Evolutionary conservation across 768 basidiomycete species (phyloP).

Genomic region (Roridomyces roridus): DNA sequence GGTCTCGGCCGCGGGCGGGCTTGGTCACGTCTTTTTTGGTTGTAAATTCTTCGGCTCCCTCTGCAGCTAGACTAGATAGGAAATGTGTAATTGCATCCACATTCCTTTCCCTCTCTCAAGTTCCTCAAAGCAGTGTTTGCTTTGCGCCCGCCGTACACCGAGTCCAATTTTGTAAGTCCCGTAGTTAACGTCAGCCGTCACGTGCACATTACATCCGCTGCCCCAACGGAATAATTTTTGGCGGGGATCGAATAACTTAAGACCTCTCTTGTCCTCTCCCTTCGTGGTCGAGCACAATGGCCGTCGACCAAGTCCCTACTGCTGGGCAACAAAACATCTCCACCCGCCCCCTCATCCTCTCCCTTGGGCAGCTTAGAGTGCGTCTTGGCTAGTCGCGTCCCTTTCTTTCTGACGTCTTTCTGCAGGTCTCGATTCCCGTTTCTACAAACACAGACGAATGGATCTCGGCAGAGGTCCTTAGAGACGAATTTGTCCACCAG

Average conservation of each 20-base stretch:
- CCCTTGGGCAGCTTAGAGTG: conserved; percentile 59
- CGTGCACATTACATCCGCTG: no score
- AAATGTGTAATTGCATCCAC: no score
- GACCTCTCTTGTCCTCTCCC: conserved; percentile 3
- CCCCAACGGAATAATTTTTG: no score
- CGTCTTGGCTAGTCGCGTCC: no score
- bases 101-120: no score
- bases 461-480: conserved; percentile 90
- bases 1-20: no score
- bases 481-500: conserved; percentile 83
- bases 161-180: no score
- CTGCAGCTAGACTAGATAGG: no score
- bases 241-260: not conserved
- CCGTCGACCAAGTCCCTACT: not conserved
- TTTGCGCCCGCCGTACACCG: no score
- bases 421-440: conserved; percentile 85
- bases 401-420: conserved; percentile 11
- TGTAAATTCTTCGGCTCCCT: no score
- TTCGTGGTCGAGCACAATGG: conserved; percentile 12
- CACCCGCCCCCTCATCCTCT: conserved; percentile 55
- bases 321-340: conserved; percentile 36
- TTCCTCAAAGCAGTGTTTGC: no score
- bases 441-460: conserved; percentile 83
- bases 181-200: no score
- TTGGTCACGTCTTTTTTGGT: not conserved